Evolutionary conservation across 176 grass and related monocot genomes (phyloP), one percentile per base, ranked within the genome.

Genomic region (Bolboschoenus planiculmis): DNA sequence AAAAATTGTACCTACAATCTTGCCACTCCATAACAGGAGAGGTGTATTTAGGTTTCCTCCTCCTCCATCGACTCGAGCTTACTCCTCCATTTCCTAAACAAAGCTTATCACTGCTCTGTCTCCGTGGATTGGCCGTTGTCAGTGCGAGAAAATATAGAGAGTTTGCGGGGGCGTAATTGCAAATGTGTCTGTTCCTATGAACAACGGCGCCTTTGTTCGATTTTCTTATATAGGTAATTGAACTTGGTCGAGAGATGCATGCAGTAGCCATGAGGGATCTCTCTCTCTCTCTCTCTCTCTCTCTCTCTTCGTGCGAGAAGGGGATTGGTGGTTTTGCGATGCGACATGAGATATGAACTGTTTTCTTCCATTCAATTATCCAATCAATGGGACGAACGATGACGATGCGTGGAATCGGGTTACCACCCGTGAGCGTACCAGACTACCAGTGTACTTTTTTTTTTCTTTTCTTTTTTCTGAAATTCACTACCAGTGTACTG

Each of bases 11-110:
- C 87, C 72, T 88, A 75, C 87, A 88, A 16, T 88, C 87, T 58
- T 88, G 87, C 87, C 87, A 88, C 34, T 85, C 82, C 87, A 84
- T 88, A 20, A 88, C 62, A 43, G 82, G 81, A 16, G 36, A 81
- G 10, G 31, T 60, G 82, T 78, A 57, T 74, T 20, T 74, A 26
- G 57, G n/a, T 71, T 78, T 83, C 54, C 81, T 56, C 34, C 67
- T 79, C 24, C 57, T 82, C 58, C 39, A 65, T 46, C 65, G 79
- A 20, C 3, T 82, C 3, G 37, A 82, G n/a, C n/a, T n/a, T n/a
- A 20, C 57, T 64, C 16, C n/a, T n/a, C 55, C 24, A 43, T 81
- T 47, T 16, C 55, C 58, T 15, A 81, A 64, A 46, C 13, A 64
- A 82, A 82, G 72, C 72, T 3, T 76, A n/a, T n/a, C n/a, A 11